Base-by-base conservation (phyloP, 495 filamentous ascomycete species). In the Penicillium alfredii region DNA sequence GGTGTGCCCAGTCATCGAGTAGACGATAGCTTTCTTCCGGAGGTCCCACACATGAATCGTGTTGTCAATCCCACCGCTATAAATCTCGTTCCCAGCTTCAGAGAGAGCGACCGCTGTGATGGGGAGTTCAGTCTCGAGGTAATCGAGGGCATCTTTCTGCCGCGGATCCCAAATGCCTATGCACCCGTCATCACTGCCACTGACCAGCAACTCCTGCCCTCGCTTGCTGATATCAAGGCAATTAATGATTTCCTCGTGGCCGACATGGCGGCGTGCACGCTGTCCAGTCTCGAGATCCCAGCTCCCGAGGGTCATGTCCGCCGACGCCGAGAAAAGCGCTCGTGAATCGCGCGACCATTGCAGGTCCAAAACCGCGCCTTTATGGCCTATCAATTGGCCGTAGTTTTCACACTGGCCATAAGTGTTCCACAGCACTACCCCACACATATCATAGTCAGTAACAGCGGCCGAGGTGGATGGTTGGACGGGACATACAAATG, bases 31-130 rank as follows among this genome's bases (percentile, higher is more conserved):
- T 55, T 89, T 86, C 65, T 94, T 96, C 45, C 93, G 80, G 40
- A 96, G 60, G 63, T 99, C 93, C 87, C 90, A 99, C 5, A 92
- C 86, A 54, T 93, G 88, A 56, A 99, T 94, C 39, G 93, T 88
- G 47, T 96, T 94, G 58, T 97, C 92, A 38, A 99, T 96, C 7
- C 88, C 84, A 22, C 92, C 92, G 11, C 83, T 88, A 58, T 88
- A 99, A 5, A 99, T 74, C 63, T 99, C 93, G 55, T 92, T 95
- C 10, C 90, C 92, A 11, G 88, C 86, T 62, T 95, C 89, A 4
- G 88, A 82, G 5, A 96, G 60, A 3, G 90, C 87, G 0, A 97
- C 81, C 0, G 89, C 84, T 0, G 90, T 96, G 45, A 99, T 80
- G 4, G 93, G 92, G 33, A 94, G 92, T 33, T 93, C 84, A 1